Percentiles rank a stretch among this genome's conserved stretches.
phyloP scores from a whole-genome alignment of 306 rosid genomes.

The Dryas alaskensis region DNA sequence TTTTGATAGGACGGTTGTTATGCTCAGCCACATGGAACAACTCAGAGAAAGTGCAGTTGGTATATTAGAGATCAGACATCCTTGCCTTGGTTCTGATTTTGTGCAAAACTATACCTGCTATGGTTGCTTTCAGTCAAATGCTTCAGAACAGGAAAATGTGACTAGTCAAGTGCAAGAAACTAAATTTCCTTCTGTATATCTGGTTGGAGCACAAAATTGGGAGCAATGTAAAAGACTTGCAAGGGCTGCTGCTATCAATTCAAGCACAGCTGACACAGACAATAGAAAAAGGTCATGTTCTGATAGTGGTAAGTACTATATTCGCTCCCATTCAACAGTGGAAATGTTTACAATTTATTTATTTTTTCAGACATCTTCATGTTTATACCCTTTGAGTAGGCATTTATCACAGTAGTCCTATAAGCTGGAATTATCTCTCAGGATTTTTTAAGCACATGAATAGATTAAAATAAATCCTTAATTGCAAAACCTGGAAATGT shows the following conservation, averaged over 20 bases:
- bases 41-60: conserved; percentile 23
- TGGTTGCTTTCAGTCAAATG: conserved; percentile 39
- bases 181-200: conserved; percentile 41
- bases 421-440: too few species aligned
- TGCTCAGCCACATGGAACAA: conserved; percentile 42
- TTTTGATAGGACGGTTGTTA: conserved; percentile 60
- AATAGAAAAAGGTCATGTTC: conserved; percentile 33
- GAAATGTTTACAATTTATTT: neutral
- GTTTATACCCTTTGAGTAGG: neutral
- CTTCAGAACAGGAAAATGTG: conserved; percentile 25
- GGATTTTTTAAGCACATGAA: neutral
- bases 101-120: conserved; percentile 56
- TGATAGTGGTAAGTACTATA: conserved; percentile 31
- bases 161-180: conserved; percentile 23
- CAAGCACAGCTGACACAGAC: conserved; percentile 41
- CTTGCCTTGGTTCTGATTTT: conserved; percentile 53
- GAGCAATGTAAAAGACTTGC: conserved; percentile 64
- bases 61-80: conserved; percentile 51
- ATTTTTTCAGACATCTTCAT: neutral
- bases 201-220: conserved; percentile 68
- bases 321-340: neutral
- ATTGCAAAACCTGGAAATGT: neutral
- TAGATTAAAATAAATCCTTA: neutral
- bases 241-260: conserved; percentile 60
- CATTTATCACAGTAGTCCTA: too few species aligned